Conservation (phyloP, 192 early-diverging fungal genomes). For the Geosiphon pyriformis region DNA sequence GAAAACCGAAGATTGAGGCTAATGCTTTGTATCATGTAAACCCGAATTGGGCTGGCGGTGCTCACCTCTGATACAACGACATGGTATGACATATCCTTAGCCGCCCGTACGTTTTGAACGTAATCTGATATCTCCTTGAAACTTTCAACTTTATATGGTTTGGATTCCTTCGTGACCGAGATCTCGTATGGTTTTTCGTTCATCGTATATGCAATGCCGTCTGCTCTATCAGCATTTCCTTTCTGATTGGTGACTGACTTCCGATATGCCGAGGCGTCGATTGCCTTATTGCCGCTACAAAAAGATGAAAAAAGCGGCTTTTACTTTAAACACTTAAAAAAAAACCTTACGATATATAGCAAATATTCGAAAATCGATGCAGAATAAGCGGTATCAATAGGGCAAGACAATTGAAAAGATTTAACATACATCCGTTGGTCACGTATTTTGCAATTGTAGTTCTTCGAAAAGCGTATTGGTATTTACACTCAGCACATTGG, state of each 20-base stretch:
- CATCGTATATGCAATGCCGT: conserved; percentile 4
- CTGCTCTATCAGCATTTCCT: conserved; percentile 9
- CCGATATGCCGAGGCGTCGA: conserved; percentile 15
- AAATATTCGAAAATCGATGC: conserved; percentile 8
- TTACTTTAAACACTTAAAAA: too few relatives aligned
- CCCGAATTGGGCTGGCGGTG: too few relatives aligned
- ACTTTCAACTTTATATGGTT: conserved; percentile 2
- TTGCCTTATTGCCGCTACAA: neutral
- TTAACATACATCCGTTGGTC: conserved; percentile 44
- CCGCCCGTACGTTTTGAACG: conserved; percentile 7
- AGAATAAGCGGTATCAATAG: too few relatives aligned
- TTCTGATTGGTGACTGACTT: conserved; percentile 10
- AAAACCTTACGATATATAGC: conserved; percentile 20
- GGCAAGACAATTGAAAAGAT: too few relatives aligned
- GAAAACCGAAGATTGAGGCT: too few relatives aligned
- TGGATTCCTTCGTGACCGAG: conserved; percentile 1
- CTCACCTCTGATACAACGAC: conserved; percentile 14
- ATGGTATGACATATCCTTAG: conserved; percentile 17
- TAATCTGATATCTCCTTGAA: conserved; percentile 18
- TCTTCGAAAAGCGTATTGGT: conserved; percentile 46
- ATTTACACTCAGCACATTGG: conserved; percentile 57
- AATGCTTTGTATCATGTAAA: too few relatives aligned
- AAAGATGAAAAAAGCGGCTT: neutral
- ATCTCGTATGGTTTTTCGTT: conserved; percentile 15
- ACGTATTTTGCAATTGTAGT: conserved; percentile 44